Percentiles rank a stretch among this genome's conserved stretches.
Conservation (phyloP, 2,329 filamentous ascomycete genomes). For the Apiospora sp. region DNA sequence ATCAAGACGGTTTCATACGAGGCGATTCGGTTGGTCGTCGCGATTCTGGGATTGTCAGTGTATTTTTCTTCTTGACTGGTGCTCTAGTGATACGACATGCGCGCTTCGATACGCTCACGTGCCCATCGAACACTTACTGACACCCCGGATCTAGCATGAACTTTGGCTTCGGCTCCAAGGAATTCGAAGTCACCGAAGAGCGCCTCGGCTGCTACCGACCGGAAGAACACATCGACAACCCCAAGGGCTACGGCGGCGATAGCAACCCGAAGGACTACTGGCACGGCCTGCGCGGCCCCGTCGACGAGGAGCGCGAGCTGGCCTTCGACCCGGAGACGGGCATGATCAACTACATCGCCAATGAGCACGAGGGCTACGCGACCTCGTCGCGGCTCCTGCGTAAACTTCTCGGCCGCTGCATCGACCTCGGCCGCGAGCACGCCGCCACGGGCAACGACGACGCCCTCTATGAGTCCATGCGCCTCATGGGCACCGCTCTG, state of each 20-base stretch:
- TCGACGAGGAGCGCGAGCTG: constrained; percentile 82
- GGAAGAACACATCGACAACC: constrained; percentile 83
- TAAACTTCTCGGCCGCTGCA: constrained; percentile 74
- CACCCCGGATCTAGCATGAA: constrained; percentile 59
- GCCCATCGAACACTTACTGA: background rate
- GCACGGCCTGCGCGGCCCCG: constrained; percentile 77
- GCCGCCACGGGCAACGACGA: constrained; percentile 68
- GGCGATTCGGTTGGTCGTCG: constrained; percentile 88
- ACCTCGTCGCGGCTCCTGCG: constrained; percentile 83
- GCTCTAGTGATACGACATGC: no score
- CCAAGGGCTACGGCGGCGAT: constrained; percentile 81
- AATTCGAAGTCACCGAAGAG: constrained; percentile 85
- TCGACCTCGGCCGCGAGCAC: constrained; percentile 83
- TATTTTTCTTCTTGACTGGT: no score
- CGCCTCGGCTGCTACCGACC: constrained; percentile 82
- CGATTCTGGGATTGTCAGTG: constrained; percentile 88
- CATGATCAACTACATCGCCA: constrained; percentile 95
- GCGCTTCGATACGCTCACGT: no score
- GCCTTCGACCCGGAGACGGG: constrained; percentile 77
- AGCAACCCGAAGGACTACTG: constrained; percentile 85
- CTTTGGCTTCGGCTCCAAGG: constrained; percentile 82
- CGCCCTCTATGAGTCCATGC: constrained; percentile 88
- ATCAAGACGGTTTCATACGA: constrained; percentile 90
- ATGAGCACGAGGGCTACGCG: constrained; percentile 76
- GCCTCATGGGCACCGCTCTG: constrained; percentile 86